Base-by-base conservation (phyloP, 345 rosid genomes). In the Salix brachista region DNA sequence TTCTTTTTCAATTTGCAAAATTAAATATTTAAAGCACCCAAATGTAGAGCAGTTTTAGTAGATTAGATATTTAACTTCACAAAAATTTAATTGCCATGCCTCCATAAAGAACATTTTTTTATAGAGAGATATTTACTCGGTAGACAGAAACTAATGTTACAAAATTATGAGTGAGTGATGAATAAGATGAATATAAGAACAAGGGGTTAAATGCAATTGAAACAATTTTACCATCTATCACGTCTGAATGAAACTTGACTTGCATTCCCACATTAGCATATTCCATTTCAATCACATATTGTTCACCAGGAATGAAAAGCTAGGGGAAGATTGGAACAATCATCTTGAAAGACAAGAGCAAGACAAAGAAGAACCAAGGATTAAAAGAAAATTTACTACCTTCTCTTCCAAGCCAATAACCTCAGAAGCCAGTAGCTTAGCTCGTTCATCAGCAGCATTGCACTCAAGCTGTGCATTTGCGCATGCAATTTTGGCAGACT, bases 361-460 rank as follows among this genome's bases (percentile, higher is more conserved):
- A 9, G 41, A 9, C 13, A 5, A 67, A 61, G 23, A 30, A 37
- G 25, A 37, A 72, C 41, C 34, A 17, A 56, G 76, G n/a, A 69
- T 65, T 10, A 36, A 34, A 25, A 70, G 44, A n/a, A 48, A 73
- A 60, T 23, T 12, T 26, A 58, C 34, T 87, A 96, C 99, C 98
- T 96, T 96, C 86, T 96, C 99, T 88, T 96, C 99, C 87, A 96
- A 90, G 75, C 94, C 90, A 58, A 96, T 94, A 77, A 94, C 99
- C 87, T 96, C 99, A 69, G 98, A 87, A 79, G 99, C 98, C 84
- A 94, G 84, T 81, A 96, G 86, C 60, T 89, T 92, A 50, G 97
- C 91, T 28, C 98, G 91, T 80, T 92, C 98, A 84, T 96, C 97
- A 76, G 97, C 93, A 64, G 97, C 99, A 80, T 73, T 87, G 76